Evolutionary conservation across 1,284 basidiomycete genomes (phyloP).

Genomic region (Naganishia sp.): DNA sequence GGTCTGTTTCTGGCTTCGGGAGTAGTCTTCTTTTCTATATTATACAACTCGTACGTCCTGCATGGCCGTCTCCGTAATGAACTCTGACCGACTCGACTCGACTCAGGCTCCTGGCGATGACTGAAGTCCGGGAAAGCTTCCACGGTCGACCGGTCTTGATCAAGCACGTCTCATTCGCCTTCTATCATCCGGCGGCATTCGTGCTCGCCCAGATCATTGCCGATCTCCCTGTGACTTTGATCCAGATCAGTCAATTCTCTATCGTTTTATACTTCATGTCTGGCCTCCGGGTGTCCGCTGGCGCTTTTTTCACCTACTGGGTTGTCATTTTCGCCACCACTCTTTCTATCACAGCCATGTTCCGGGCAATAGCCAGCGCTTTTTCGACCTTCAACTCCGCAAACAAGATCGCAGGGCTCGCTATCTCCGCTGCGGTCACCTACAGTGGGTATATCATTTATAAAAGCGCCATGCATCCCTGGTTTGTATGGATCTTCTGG

Average conservation of each 20-base stretch:
- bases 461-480: constrained; percentile 13
- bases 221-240: constrained; percentile 66
- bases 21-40: constrained; percentile 72
- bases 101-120: constrained; percentile 54
- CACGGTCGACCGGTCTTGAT: constrained; percentile 70
- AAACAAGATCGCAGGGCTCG: constrained; percentile 5
- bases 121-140: constrained; percentile 73
- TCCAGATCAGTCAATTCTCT: constrained; percentile 59
- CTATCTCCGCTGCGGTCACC: constrained; percentile 1
- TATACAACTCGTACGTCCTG: constrained; percentile 60
- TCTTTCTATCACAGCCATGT: constrained; percentile 18
- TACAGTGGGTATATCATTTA: constrained; percentile 14
- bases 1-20: constrained; percentile 86
- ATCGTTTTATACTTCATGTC: constrained; percentile 69
- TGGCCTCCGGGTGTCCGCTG: constrained; percentile 58
- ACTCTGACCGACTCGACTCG: constrained; percentile 66
- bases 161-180: constrained; percentile 56
- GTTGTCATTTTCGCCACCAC: constrained; percentile 34
- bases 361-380: constrained; percentile 12
- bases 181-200: constrained; percentile 52
- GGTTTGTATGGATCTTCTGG: constrained; percentile 22
- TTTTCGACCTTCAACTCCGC: constrained; percentile 9
- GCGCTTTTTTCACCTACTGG: constrained; percentile 45
- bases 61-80: constrained; percentile 62
- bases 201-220: constrained; percentile 69